Percentiles rank a stretch among this genome's conserved stretches.
phyloP scores from a whole-genome alignment of 306 rosid genomes.

The Echinosophora koreensis region DNA sequence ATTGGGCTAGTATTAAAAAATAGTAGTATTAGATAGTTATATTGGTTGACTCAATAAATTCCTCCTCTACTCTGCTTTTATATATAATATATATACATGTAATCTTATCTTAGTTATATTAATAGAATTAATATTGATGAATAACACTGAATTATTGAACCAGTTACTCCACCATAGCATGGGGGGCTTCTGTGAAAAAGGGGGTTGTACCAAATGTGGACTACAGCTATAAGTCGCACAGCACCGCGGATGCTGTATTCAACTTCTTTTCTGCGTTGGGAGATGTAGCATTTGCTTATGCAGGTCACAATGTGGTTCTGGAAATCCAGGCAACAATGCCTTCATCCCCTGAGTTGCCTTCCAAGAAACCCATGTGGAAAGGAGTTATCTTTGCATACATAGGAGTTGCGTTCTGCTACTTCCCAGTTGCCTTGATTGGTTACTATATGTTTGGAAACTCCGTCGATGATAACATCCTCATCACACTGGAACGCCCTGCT shows the following conservation, averaged over 20 bases:
- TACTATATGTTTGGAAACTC: conserved; percentile 69
- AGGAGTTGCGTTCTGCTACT: conserved; percentile 83
- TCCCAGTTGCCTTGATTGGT: conserved; percentile 79
- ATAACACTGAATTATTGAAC: background rate
- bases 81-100: no score
- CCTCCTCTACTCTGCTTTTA: no score
- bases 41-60: no score
- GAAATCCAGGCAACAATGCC: conserved; percentile 98
- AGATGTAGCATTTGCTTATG: conserved; percentile 90
- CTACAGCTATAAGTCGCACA: conserved; percentile 41
- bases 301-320: conserved; percentile 87
- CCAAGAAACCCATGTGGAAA: conserved; percentile 91
- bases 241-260: conserved; percentile 35
- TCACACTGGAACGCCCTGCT: conserved; percentile 56
- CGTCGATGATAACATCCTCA: conserved; percentile 55
- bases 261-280: conserved; percentile 75
- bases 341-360: conserved; percentile 74
- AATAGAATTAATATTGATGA: background rate
- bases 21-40: no score
- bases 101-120: no score
- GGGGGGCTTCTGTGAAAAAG: conserved; percentile 60
- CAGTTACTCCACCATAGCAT: conserved; percentile 89
- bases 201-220: conserved; percentile 56
- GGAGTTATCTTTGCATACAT: conserved; percentile 76
- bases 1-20: no score